Evolutionary conservation across 1,139 yeast species (phyloP).

Genomic region (Blastobotrys petasosporus): DNA sequence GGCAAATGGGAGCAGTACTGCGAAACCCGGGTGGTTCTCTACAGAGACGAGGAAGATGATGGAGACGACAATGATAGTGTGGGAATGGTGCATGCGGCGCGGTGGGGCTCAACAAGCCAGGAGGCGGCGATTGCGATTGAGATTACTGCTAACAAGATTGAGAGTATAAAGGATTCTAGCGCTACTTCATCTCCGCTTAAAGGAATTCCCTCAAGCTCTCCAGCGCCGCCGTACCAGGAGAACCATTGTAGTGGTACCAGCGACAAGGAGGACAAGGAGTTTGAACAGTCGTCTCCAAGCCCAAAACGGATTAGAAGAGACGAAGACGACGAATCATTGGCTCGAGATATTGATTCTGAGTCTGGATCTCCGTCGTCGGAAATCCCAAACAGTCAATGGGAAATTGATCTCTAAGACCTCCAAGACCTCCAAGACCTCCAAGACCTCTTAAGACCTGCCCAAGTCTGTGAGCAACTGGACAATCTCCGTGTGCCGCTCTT

Average conservation of each 20-base stretch:
- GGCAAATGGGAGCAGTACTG: constrained; percentile 17
- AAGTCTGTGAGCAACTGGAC: constrained; percentile 6
- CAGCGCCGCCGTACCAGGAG: too few relatives aligned
- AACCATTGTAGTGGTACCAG: background rate
- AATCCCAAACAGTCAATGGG: too few relatives aligned
- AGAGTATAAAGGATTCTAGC: too few relatives aligned
- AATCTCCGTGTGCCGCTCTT: constrained; percentile 15
- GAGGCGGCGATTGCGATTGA: background rate
- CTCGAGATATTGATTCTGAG: background rate
- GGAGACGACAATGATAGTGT: too few relatives aligned
- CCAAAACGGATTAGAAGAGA: too few relatives aligned
- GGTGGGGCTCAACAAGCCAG: background rate
- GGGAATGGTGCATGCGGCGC: too few relatives aligned
- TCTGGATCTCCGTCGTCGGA: too few relatives aligned
- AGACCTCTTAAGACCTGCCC: too few relatives aligned
- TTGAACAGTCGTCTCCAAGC: background rate
- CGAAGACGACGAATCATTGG: background rate
- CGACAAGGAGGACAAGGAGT: background rate
- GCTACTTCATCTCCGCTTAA: too few relatives aligned
- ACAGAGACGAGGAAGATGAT: constrained; percentile 13
- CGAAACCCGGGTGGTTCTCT: constrained; percentile 14
- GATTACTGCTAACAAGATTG: background rate
- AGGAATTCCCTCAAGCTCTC: too few relatives aligned
- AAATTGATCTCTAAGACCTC: too few relatives aligned
- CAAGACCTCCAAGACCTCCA: too few relatives aligned